Conservation (phyloP, 2,329 filamentous ascomycete species). For the Fusarium burgessii region DNA sequence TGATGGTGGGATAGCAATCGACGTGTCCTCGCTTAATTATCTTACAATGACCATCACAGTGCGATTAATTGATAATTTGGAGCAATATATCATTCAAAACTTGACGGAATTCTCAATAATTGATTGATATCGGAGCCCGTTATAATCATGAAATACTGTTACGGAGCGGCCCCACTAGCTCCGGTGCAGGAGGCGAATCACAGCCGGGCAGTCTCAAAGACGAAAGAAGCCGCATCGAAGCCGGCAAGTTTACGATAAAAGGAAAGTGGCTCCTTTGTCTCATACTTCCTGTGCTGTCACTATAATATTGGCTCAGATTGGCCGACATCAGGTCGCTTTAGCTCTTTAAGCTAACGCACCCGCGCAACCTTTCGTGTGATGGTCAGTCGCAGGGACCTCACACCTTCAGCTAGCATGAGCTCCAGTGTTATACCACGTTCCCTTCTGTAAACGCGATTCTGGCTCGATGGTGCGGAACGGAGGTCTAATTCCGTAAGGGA, state of each 20-base stretch:
- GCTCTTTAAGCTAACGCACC: slow-evolving; percentile 30
- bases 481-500: slow-evolving; percentile 14
- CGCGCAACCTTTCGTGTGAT: slow-evolving; percentile 13
- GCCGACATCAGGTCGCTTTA: slow-evolving; percentile 32
- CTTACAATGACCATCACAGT: background rate
- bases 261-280: slow-evolving; percentile 25
- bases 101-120: background rate
- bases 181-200: slow-evolving; percentile 26
- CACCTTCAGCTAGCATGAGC: slow-evolving; percentile 18
- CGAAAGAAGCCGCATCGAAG: slow-evolving; percentile 9
- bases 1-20: slow-evolving; percentile 6
- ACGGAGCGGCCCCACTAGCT: slow-evolving; percentile 31
- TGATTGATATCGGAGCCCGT: slow-evolving; percentile 3
- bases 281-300: slow-evolving; percentile 22
- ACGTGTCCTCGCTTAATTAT: background rate
- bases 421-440: slow-evolving; percentile 15
- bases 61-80: background rate
- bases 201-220: background rate
- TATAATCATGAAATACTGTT: slow-evolving; percentile 2
- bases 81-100: background rate
- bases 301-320: slow-evolving; percentile 29
- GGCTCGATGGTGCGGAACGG: background rate
- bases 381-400: slow-evolving; percentile 2
- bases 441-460: slow-evolving; percentile 29
- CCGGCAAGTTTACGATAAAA: slow-evolving; percentile 11